A percentile compares a stretch with the other conserved stretches of the same genome.
Evolutionary conservation across 1,139 yeast species (phyloP).

Genomic region (Yamadazyma conglobata): DNA sequence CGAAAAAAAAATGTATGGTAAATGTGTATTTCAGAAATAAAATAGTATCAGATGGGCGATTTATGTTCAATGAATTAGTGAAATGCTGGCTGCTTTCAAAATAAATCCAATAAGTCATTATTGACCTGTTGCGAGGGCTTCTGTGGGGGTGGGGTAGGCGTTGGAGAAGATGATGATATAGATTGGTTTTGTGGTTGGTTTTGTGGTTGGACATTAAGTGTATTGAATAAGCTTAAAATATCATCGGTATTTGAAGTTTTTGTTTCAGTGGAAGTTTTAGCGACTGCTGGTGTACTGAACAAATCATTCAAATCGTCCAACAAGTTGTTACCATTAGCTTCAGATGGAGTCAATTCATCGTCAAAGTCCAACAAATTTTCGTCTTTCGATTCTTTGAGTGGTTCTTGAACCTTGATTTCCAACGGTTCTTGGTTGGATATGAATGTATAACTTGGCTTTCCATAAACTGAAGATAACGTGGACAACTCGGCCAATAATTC

Average conservation of each 20-base stretch:
- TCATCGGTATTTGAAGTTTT: conserved; percentile 29
- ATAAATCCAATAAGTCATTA: conserved; percentile 57
- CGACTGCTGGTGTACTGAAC: conserved; percentile 31
- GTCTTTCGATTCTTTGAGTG: conserved; percentile 67
- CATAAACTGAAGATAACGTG: conserved; percentile 85
- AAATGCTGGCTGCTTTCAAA: conserved; percentile 26
- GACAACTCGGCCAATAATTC: conserved; percentile 74
- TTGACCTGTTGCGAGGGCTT: conserved; percentile 2
- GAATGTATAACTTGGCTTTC: conserved; percentile 74
- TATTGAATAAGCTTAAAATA: conserved; percentile 42
- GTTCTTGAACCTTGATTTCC: conserved; percentile 70
- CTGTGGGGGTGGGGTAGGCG: conserved; percentile 1
- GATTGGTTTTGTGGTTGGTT: conserved; percentile 8
- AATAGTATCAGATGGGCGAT: too few relatives aligned
- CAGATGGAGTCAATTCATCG: conserved; percentile 35
- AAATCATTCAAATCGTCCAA: conserved; percentile 70
- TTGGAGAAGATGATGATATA: conserved; percentile 2
- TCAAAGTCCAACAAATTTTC: conserved; percentile 82
- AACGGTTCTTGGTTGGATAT: conserved; percentile 40
- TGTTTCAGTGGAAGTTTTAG: conserved; percentile 24
- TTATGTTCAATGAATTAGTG: too few relatives aligned
- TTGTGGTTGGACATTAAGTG: conserved; percentile 15
- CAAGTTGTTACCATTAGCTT: conserved; percentile 24
- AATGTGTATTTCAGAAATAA: too few relatives aligned
- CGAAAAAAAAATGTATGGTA: too few relatives aligned